Base-by-base conservation (phyloP, 2,329 filamentous ascomycete species). In the Alternaria viburni region DNA sequence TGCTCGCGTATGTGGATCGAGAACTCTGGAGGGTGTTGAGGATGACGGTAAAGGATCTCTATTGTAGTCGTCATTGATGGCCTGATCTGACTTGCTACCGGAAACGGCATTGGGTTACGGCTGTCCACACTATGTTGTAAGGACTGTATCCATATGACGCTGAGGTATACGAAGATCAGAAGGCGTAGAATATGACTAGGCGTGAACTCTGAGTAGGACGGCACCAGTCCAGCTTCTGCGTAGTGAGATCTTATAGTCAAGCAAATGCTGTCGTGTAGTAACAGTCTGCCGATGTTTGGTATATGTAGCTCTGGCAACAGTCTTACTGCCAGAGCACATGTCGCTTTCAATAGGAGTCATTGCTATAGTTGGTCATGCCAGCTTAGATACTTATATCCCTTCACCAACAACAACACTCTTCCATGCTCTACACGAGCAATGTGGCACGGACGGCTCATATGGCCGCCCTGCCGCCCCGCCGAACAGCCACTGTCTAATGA, bases 381-480 rank as follows among this genome's bases (percentile, higher is more conserved):
- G 30, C 0, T 15, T 4, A 15, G 6, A 15, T 32, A 7, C 30
- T 9, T 41, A 2, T 41, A 41, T 17, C 9, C 36, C 36, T 57
- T 26, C 12, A 21, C 21, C 51, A 25, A 23, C n/a, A 41, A 61
- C 44, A 57, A 45, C 45, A 50, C 51, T 49, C 30, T 56, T 45
- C 44, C 13, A 44, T 60, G 52, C 36, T 55, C 45, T 68, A 57
- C 61, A 69, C 54, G 61, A 62, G 52, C 51, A 57, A 57, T 57
- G 64, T 54, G 61, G 64, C 61, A 51, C 54, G 61, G 68, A 71
- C 73, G 73, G 73, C 62, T 60, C 54, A 47, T 32, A 50, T 62
- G 57, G 52, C 73, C 73, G 69, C 36, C 45, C 57, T 66, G 52
- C 73, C 73, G 69, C 43, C 43, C 57, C 65, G 51, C 74, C 71